Evolutionary conservation across 1,284 basidiomycete species (phyloP), one percentile per base, ranked within the genome.

Genomic region (Moniliophthora roreri): DNA sequence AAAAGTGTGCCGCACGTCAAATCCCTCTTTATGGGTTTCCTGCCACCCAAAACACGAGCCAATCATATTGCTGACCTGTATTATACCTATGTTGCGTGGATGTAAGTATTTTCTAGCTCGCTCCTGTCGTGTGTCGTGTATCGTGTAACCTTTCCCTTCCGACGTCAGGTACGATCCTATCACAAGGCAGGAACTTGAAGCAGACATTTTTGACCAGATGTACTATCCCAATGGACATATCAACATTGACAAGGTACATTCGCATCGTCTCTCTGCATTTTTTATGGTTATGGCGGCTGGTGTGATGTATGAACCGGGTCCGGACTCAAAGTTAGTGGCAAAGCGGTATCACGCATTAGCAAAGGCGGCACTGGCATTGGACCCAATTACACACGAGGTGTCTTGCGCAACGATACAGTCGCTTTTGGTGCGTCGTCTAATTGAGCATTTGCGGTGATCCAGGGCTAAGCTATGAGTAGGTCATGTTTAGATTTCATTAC

Each of bases 261-360:
- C 78, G 1, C 80, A 82, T 56, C 64, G 68, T 24, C 67, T 82
- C 10, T 68, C 80, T 8, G 68, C 79, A 20, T 78, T 82, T 60
- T 81, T 81, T 59, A 70, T 76, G 44, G 53, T 78, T 15, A 59
- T 82, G 5, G 77, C 77, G 10, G 69, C 70, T 18, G 79, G 79
- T 5, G 62, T 67, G 6, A 60, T 76, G 35, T 73, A 75, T 52
- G 74, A 74, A 48, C 55, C 71, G 35, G 61, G 74, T 35, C 51
- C 69, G 6, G 60, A 66, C 39, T 60, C 72, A 32, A 44, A 58
- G 32, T 51, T 58, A 7, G 47, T 67, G 15, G 66, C 72, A 38
- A 67, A 76, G 54, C 71, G 73, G 41, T 79, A 77, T 60, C 63
- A 76, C 50, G 66, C 72, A 1, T 62, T 81, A 9, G 67, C 79